Evolutionary conservation across 2,329 filamentous ascomycete species (phyloP).

Genomic region (Aspergillus transmontanensis): DNA sequence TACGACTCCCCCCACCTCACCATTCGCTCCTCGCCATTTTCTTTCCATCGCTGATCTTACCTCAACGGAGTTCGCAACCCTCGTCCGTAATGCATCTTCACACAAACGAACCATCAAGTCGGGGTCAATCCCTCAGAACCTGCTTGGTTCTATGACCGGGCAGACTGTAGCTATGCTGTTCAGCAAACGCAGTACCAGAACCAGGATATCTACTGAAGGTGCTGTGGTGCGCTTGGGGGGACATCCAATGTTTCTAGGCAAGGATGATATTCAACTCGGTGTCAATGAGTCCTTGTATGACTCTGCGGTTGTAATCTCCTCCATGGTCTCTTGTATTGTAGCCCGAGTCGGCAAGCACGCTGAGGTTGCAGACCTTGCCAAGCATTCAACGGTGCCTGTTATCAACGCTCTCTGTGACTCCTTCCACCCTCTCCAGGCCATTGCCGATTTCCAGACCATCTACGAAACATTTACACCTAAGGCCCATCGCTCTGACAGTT

Average conservation of each 20-base stretch:
- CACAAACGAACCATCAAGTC: constrained; percentile 79
- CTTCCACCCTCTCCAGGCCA: constrained; percentile 90
- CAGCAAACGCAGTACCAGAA: constrained; percentile 92
- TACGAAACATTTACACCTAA: constrained; percentile 70
- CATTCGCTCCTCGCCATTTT: constrained; percentile 76
- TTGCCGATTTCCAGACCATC: constrained; percentile 92
- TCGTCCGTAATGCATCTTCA: constrained; percentile 78
- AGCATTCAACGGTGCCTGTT: constrained; percentile 75
- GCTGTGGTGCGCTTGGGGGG: constrained; percentile 87
- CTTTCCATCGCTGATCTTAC: constrained; percentile 88
- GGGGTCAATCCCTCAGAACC: constrained; percentile 59
- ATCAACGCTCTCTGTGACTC: constrained; percentile 88
- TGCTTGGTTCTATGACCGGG: constrained; percentile 67
- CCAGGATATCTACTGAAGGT: constrained; percentile 88
- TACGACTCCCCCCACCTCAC: constrained; percentile 48
- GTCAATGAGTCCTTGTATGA: constrained; percentile 94
- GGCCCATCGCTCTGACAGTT: constrained; percentile 42
- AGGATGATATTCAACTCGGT: constrained; percentile 93
- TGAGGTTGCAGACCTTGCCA: constrained; percentile 71
- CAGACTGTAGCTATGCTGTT: constrained; percentile 95
- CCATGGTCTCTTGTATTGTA: constrained; percentile 83
- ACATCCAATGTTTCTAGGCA: constrained; percentile 94
- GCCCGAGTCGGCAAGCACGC: constrained; percentile 76
- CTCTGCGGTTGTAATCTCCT: constrained; percentile 89
- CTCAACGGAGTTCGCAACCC: constrained; percentile 73